Evolutionary conservation across 2,329 filamentous ascomycete species (phyloP), one percentile per base, ranked within the genome.

Genomic region (Aspergillus awamori): DNA sequence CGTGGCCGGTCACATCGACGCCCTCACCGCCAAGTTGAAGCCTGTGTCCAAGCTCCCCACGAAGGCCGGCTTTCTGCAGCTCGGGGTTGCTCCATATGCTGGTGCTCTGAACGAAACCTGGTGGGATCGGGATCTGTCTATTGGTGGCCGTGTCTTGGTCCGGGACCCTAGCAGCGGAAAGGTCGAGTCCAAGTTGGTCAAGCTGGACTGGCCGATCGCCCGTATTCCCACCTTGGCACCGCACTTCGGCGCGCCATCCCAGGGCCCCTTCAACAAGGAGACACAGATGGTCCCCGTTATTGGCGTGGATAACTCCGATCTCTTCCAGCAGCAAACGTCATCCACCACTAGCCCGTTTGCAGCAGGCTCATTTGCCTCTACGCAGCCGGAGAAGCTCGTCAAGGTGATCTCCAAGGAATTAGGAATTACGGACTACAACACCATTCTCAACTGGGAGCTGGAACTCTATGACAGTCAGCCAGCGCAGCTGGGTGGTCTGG

Each of bases 261-360:
- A 79, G 53, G 86, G 86, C 0, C 87, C 86, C 0, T 89, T 89
- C 79, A 98, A 99, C 75, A 84, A 85, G 68, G 95, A 99, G 80
- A 98, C 94, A 0, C 89, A 98, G 73, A 93, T 95, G 79, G 93
- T 97, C 0, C 95, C 95, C 8, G 92, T 98, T 64, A 91, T 98
- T 64, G 95, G 94, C 17, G 83, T 98, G 15, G 93, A 97, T 69
- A 89, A 89, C 74, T 86, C 87, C 7, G 86, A 88, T 66, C 66
- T 86, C 33, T 75, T 66, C 53, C 73, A 75, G 49, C 69, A 71
- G 61, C 41, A 45, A 24, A 24, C 56, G 60, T 22, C 41, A 17
- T 26, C 54, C 65, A 52, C 36, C 66, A 59, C 58, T 67, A 15
- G 56, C 72, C 1, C 68, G 76, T n/a, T 72, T 77, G 69, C 66